Percentiles rank a stretch among this genome's conserved stretches.
Evolutionary conservation across 1,284 basidiomycete genomes (phyloP).

Genomic region (Afroboletus lepidellus): DNA sequence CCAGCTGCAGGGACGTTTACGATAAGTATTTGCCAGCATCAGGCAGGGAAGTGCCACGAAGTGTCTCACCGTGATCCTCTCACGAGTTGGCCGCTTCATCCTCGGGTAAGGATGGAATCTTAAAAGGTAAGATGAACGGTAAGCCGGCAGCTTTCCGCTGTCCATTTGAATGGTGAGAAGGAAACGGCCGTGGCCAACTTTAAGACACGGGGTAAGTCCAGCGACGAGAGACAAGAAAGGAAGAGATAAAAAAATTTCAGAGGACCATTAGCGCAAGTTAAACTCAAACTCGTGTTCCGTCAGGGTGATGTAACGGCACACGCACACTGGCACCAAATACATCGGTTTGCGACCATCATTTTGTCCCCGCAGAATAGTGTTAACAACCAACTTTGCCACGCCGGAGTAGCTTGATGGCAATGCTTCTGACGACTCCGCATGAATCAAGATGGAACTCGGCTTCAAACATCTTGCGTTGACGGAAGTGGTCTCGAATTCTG

Average conservation of each 20-base stretch:
- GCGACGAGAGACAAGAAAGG: background rate
- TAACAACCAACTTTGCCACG: background rate
- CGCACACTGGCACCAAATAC: constrained; percentile 31
- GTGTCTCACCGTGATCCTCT: constrained; percentile 26
- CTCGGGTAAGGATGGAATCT: constrained; percentile 33
- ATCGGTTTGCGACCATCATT: constrained; percentile 18
- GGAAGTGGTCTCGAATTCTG: background rate
- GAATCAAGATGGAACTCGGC: constrained; percentile 6
- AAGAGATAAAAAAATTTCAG: constrained; percentile 3
- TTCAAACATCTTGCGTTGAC: background rate
- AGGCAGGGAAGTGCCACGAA: constrained; percentile 2
- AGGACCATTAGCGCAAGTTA: constrained; percentile 9
- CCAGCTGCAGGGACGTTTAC: no score
- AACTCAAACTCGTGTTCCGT: constrained; percentile 21
- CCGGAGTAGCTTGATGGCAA: background rate
- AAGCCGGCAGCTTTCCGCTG: constrained; percentile 17
- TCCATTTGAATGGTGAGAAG: constrained; percentile 21
- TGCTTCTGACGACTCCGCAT: background rate
- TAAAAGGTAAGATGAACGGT: constrained; percentile 33
- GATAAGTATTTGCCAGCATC: constrained; percentile 8
- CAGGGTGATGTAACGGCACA: constrained; percentile 27
- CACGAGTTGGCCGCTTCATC: constrained; percentile 21
- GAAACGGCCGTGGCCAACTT: background rate
- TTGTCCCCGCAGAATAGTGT: constrained; percentile 20
- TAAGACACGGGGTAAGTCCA: constrained; percentile 1